These are phyloP conservation scores for Stipa capillata DNA, from an alignment of 176 grass and related monocot genomes.

Conservation along the genomic window DNA sequence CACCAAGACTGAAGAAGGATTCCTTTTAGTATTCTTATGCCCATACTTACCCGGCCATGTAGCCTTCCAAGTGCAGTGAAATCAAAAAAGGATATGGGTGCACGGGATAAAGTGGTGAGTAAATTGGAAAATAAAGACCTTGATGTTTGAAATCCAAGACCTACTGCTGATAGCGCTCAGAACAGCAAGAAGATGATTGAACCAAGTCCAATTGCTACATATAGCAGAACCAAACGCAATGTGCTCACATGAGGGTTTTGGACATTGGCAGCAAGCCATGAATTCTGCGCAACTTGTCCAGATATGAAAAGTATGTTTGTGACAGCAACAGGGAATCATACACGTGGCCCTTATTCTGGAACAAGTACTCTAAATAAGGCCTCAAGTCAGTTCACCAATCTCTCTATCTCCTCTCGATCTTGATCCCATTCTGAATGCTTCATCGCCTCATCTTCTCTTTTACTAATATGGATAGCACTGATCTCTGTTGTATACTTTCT, in stretches of 20 bases:
- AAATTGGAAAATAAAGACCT: conserved; percentile 10
- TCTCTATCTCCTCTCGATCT: neutral
- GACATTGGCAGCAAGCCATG: neutral
- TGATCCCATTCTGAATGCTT: neutral
- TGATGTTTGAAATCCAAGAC: conserved; percentile 14
- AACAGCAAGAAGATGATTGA: conserved; percentile 28
- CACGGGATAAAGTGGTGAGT: conserved; percentile 18
- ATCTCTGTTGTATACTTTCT: neutral
- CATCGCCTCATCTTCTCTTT: neutral
- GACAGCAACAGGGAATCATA: neutral
- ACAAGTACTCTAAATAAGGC: neutral
- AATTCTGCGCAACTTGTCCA: neutral
- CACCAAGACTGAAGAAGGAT: neutral
- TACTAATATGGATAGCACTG: neutral
- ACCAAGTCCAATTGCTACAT: conserved; percentile 24
- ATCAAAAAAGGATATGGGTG: conserved; percentile 42
- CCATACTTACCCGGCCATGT: conserved; percentile 32
- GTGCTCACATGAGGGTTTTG: neutral
- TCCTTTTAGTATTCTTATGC: neutral
- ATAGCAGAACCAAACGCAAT: neutral
- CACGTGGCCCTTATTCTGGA: neutral
- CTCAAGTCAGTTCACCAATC: neutral
- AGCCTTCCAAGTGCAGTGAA: conserved; percentile 44
- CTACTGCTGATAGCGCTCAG: conserved; percentile 13
- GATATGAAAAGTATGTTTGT: neutral